These are phyloP conservation scores for Malus hybrid DNA, from an alignment of 331 rosid genomes.

Conservation along the genomic window DNA sequence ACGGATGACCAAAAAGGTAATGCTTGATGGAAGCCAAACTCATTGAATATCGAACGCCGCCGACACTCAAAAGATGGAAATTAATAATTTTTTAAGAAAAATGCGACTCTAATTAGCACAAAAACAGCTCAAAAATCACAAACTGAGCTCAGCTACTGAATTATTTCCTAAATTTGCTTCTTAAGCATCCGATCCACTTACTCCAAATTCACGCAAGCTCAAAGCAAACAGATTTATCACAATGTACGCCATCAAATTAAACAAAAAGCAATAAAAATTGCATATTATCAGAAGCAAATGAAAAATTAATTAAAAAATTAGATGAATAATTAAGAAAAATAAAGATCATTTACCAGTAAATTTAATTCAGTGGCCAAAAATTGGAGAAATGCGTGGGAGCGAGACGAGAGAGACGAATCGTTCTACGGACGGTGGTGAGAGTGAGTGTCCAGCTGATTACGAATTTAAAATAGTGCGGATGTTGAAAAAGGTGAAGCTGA, in stretches of 20 bases:
- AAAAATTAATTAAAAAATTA: neutral
- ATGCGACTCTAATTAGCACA: neutral
- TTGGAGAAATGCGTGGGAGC: conserved; percentile 22
- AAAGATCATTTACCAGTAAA: conserved; percentile 8
- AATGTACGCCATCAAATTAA: conserved; percentile 10
- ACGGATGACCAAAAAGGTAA: too few species aligned
- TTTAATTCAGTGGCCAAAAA: conserved; percentile 6
- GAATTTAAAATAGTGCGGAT: neutral
- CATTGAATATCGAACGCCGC: neutral
- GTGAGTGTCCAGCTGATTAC: neutral
- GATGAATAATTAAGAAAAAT: neutral
- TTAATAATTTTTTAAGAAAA: neutral
- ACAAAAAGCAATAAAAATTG: neutral
- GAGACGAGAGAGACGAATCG: conserved; percentile 12
- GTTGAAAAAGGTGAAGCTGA: conserved; percentile 11
- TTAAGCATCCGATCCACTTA: conserved; percentile 48
- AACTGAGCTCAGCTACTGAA: neutral
- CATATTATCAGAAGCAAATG: neutral
- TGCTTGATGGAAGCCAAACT: neutral
- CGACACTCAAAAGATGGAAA: neutral
- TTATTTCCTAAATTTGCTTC: neutral
- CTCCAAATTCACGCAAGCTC: conserved; percentile 28
- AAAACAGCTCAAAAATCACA: conserved; percentile 5
- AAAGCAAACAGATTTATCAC: conserved; percentile 4
- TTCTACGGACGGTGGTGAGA: neutral